Evolutionary conservation across 1,284 basidiomycete species (phyloP).

Genomic region (Ustilago loliicola): DNA sequence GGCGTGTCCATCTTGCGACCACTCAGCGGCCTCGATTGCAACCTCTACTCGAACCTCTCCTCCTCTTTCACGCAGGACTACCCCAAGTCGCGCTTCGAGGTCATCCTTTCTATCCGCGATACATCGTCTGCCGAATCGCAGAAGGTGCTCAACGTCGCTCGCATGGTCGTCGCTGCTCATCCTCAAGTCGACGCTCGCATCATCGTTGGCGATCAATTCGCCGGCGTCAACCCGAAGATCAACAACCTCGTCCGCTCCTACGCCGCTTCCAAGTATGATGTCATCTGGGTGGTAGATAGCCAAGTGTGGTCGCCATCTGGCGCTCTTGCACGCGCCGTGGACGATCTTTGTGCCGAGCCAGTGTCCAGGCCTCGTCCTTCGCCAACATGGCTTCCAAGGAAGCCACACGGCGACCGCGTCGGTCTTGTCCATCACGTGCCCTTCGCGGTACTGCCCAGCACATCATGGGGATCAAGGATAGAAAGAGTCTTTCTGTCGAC

Average conservation of each 20-base stretch:
- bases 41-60: conserved; percentile 63
- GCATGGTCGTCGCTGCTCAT: conserved; percentile 58
- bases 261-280: conserved; percentile 81
- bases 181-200: conserved; percentile 59
- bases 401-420: conserved; percentile 71
- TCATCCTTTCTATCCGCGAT: conserved; percentile 65
- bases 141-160: conserved; percentile 61
- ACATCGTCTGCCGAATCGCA: conserved; percentile 46
- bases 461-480: conserved; percentile 79
- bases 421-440: conserved; percentile 97
- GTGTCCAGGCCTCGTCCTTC: conserved; percentile 58
- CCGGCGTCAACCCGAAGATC: conserved; percentile 97
- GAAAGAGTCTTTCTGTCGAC: conserved; percentile 96
- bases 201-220: conserved; percentile 70
- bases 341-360: conserved; percentile 84
- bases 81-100: conserved; percentile 60
- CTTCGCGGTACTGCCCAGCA: conserved; percentile 79
- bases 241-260: conserved; percentile 94
- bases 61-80: conserved; percentile 67
- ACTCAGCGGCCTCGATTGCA: conserved; percentile 67
- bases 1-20: conserved; percentile 67
- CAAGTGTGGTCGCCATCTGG: conserved; percentile 84
- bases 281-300: conserved; percentile 96
- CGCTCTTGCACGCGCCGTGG: conserved; percentile 88
- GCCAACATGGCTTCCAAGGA: conserved; percentile 48